phyloP scores from a whole-genome alignment of 2,329 filamentous ascomycete species.

The Hymenoscyphus salicellus region DNA sequence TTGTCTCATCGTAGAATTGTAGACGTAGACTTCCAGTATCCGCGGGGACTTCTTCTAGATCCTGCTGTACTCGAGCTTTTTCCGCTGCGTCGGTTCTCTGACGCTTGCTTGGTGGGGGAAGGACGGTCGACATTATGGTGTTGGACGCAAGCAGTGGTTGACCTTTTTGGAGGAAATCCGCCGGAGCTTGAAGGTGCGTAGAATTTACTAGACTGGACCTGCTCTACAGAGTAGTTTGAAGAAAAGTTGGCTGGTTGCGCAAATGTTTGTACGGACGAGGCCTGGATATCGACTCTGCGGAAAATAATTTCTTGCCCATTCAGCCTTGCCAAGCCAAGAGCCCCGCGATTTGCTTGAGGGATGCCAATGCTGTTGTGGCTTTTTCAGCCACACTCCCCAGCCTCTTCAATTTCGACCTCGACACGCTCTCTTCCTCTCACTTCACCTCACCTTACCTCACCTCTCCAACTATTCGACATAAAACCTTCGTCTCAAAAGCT shows the following conservation, averaged over 20 bases:
- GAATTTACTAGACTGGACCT: background rate
- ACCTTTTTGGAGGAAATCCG: background rate
- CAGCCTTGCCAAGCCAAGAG: no score
- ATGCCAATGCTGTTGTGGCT: no score
- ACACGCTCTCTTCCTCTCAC: background rate
- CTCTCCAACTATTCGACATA: background rate
- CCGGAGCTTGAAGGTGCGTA: no score
- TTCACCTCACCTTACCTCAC: background rate
- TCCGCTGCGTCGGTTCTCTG: conserved; percentile 75
- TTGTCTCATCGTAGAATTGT: conserved; percentile 83
- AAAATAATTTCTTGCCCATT: no score
- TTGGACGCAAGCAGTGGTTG: conserved; percentile 4
- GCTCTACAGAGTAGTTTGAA: background rate
- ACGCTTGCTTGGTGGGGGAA: conserved; percentile 83
- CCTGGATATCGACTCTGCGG: no score
- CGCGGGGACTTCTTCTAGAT: conserved; percentile 65
- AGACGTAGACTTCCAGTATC: conserved; percentile 76
- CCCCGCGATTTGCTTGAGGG: no score
- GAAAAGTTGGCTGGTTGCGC: no score
- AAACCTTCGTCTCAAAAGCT: no score
- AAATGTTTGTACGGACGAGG: no score
- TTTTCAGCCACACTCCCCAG: no score
- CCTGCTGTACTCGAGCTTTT: conserved; percentile 69
- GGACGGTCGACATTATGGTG: conserved; percentile 69
- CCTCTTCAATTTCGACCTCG: no score